Evolutionary conservation across 1,139 yeast genomes (phyloP).

Genomic region (Zygosaccharomyces sapae): DNA sequence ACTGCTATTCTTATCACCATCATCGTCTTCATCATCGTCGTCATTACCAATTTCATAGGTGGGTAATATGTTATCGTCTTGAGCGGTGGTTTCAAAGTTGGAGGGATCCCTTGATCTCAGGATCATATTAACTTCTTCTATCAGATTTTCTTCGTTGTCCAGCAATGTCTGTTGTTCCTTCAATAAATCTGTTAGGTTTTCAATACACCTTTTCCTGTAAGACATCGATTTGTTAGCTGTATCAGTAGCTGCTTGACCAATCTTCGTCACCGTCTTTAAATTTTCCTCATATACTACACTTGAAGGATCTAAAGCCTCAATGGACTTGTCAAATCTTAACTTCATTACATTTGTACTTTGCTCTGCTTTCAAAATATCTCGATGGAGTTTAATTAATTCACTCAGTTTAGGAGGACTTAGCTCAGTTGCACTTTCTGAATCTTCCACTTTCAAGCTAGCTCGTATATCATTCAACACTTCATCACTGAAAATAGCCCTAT

Average conservation of each 20-base stretch:
- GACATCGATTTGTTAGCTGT: constrained; percentile 23
- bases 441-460: constrained; percentile 33
- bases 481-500: constrained; percentile 54
- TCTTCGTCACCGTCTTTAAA: constrained; percentile 28
- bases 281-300: constrained; percentile 32
- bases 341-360: constrained; percentile 25
- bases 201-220: constrained; percentile 20
- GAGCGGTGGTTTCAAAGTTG: constrained; percentile 10
- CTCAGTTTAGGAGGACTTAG: constrained; percentile 21
- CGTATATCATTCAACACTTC: constrained; percentile 46
- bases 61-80: constrained; percentile 25
- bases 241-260: constrained; percentile 29
- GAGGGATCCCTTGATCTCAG: constrained; percentile 29
- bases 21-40: constrained; percentile 22
- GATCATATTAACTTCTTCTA: constrained; percentile 30
- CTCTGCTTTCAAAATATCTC: constrained; percentile 20
- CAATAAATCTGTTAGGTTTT: constrained; percentile 20
- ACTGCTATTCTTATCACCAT: constrained; percentile 15
- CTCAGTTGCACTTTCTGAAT: constrained; percentile 7
- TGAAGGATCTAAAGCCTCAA: constrained; percentile 29
- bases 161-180: constrained; percentile 22
- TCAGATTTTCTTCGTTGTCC: constrained; percentile 25
- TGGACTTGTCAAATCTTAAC: constrained; percentile 30
- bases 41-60: constrained; percentile 28
- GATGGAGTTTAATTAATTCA: constrained; percentile 17